Base-by-base conservation (phyloP, 495 filamentous ascomycete genomes). In the Hypoxylon intermedium region DNA sequence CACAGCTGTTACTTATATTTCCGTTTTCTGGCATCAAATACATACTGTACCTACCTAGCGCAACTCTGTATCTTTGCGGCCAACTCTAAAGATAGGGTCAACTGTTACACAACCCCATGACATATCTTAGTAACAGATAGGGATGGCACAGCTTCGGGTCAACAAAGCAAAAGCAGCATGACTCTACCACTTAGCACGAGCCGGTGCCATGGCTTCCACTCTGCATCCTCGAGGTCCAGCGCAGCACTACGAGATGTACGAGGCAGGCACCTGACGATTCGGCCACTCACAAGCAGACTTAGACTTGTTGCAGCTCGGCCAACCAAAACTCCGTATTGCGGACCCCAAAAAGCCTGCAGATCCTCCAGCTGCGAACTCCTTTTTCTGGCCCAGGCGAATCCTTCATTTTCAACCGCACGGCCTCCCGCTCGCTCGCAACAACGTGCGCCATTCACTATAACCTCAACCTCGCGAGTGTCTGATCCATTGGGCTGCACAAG, bases 311-410 rank as follows among this genome's bases (percentile, higher is more conserved):
- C 28, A 48, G 34, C 44, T 50, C 44, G 57, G 55, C 41, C 49
- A 20, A 50, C 38, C 34, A 45, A 54, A 60, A 61, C 65, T 68
- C 65, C 61, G 58, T 53, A 58, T 61, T 59, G 23, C 60, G 60
- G 64, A 57, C 52, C 54, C 50, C 53, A 36, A 65, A 65, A 62
- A 62, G 44, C 56, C 36, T 67, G 64, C 59, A 60, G 28, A n/a
- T 47, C 42, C 23, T 38, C 28, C 48, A 45, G 18, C 15, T 47
- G 51, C 15, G 38, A 53, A n/a, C 52, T 40, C 15, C 26, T 19
- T 34, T 16, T 50, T 50, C 20, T 41, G 38, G 23, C 40, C 5
- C 51, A 53, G 52, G n/a, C 34, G 18, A 54, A 24, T 36, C 19
- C 33, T 16, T 46, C 45, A 43, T 53, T 41, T 50, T 61, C 58